phyloP scores from a whole-genome alignment of 352 stramenopile genomes.

The Aphanomyces cochlioides region DNA sequence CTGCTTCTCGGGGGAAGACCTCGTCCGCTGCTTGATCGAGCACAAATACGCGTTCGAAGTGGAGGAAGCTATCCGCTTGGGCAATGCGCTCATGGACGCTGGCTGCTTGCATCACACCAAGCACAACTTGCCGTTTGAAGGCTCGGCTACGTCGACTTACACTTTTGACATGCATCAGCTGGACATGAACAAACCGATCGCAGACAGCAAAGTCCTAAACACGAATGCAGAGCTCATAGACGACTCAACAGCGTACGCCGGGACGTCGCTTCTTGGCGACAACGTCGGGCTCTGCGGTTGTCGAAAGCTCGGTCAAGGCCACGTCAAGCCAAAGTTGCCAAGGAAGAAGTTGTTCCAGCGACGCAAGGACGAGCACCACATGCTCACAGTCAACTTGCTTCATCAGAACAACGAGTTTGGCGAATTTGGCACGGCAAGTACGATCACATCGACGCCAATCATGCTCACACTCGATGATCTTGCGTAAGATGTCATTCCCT shows the following conservation, averaged over 20 bases:
- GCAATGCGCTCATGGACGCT: constrained; percentile 50
- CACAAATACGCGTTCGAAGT: constrained; percentile 31
- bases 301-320: constrained; percentile 22
- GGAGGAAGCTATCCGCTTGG: constrained; percentile 41
- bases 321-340: constrained; percentile 8
- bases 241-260: not conserved
- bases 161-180: constrained; percentile 42
- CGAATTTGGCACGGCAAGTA: constrained; percentile 1
- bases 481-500: not conserved
- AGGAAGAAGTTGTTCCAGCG: constrained; percentile 21
- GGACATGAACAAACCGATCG: not conserved
- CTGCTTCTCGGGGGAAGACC: not conserved
- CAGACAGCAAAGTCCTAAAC: not conserved
- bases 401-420: constrained; percentile 21
- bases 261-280: constrained; percentile 5
- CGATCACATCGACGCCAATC: not conserved
- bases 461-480: constrained; percentile 8
- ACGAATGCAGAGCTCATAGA: not conserved
- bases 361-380: not conserved
- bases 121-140: constrained; percentile 34
- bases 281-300: constrained; percentile 1
- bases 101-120: constrained; percentile 48
- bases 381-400: constrained; percentile 25
- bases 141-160: constrained; percentile 40
- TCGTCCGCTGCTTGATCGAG: constrained; percentile 26